phyloP scores from a whole-genome alignment of 345 rosid species.

The Salix arbutifolia region DNA sequence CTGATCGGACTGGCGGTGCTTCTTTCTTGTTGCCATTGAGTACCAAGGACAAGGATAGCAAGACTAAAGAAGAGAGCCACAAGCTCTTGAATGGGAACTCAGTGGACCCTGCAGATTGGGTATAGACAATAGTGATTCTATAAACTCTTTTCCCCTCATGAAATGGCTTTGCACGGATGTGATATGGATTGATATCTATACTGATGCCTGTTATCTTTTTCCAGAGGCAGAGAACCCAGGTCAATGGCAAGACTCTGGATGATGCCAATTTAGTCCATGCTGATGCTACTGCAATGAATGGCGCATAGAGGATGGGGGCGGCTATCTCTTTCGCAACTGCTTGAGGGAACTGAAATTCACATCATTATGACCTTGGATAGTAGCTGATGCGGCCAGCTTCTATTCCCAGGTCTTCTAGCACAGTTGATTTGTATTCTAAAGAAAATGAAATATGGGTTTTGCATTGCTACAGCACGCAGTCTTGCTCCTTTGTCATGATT shows the following conservation, averaged over 20 bases:
- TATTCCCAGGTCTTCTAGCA: neutral
- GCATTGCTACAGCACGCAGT: conserved; percentile 6
- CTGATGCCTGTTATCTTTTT: conserved; percentile 1
- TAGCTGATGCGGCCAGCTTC: neutral
- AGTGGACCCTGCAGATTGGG: conserved; percentile 88
- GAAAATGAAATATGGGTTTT: conserved; percentile 2
- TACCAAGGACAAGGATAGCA: conserved; percentile 57
- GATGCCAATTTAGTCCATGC: conserved; percentile 56
- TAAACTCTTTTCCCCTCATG: neutral
- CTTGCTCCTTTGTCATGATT: neutral
- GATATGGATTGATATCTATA: neutral
- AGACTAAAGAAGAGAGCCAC: conserved; percentile 83
- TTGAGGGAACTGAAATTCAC: conserved; percentile 14
- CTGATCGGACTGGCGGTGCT: conserved; percentile 59
- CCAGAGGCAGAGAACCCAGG: conserved; percentile 77
- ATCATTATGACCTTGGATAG: neutral
- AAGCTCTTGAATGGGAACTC: conserved; percentile 89
- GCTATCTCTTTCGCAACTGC: conserved; percentile 2
- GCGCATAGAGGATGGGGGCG: conserved; percentile 47
- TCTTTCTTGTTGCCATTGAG: conserved; percentile 64
- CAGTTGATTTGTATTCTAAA: conserved; percentile 16
- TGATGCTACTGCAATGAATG: conserved; percentile 57
- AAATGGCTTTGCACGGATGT: neutral
- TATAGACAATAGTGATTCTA: conserved; percentile 22
- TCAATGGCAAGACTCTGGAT: conserved; percentile 72